A percentile compares a stretch with the other conserved stretches of the same genome.
These are phyloP conservation scores for Colletotrichum limetticola DNA, from an alignment of 2,329 filamentous ascomycete species.

Conservation along the genomic window DNA sequence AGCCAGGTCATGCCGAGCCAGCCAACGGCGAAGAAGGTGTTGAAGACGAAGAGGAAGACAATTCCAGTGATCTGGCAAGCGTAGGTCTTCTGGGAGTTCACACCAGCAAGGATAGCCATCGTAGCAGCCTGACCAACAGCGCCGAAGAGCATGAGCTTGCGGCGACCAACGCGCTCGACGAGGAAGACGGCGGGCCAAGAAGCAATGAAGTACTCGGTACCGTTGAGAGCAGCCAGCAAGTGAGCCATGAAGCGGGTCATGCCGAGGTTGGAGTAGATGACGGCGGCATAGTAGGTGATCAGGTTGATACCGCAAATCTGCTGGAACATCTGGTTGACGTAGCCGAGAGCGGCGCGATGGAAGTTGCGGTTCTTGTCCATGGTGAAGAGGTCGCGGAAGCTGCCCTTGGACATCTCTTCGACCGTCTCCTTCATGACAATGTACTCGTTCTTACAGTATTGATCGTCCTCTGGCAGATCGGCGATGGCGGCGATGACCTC, in stretches of 20 bases:
- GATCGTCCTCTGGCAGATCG: slow-evolving; percentile 56
- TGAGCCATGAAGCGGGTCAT: slow-evolving; percentile 66
- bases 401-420: slow-evolving; percentile 67
- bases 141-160: slow-evolving; percentile 78
- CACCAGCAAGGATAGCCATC: slow-evolving; percentile 71
- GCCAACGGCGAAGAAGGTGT: slow-evolving; percentile 68
- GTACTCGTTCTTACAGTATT: slow-evolving; percentile 65
- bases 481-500: slow-evolving; percentile 54
- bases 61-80: slow-evolving; percentile 44
- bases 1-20: slow-evolving; percentile 73
- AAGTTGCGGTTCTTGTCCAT: slow-evolving; percentile 66
- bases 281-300: slow-evolving; percentile 42
- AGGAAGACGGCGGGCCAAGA: slow-evolving; percentile 71
- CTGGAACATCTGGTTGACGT: slow-evolving; percentile 67
- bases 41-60: slow-evolving; percentile 70
- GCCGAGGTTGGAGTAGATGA: slow-evolving; percentile 54
- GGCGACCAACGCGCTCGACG: slow-evolving; percentile 73
- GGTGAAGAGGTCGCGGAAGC: slow-evolving; percentile 68
- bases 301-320: slow-evolving; percentile 47
- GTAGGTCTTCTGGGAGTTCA: slow-evolving; percentile 44
- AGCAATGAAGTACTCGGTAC: slow-evolving; percentile 56
- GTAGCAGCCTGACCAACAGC: slow-evolving; percentile 70
- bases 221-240: slow-evolving; percentile 65
- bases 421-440: slow-evolving; percentile 69
- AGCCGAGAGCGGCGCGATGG: slow-evolving; percentile 64